A percentile compares a stretch with the other conserved stretches of the same genome.
Conservation (phyloP, 352 stramenopile species). For the Halophytophthora batemanensis region DNA sequence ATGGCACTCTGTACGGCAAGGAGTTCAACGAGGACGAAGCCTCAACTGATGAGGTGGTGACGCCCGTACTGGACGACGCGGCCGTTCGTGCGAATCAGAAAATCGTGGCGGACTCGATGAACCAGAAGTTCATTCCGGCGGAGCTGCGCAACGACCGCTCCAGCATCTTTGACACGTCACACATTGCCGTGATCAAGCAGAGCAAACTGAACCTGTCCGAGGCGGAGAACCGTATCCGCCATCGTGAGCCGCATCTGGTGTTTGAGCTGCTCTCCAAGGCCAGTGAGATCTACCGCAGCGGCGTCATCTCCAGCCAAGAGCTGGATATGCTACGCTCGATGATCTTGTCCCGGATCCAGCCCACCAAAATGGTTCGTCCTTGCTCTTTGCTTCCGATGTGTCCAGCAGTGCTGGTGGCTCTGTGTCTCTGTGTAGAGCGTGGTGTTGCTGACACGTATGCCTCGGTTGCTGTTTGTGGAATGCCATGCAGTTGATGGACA, state of each 20-base stretch:
- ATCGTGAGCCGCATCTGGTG: conserved; percentile 78
- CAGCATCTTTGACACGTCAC: conserved; percentile 63
- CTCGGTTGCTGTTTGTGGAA: neutral
- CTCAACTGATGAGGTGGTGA: conserved; percentile 52
- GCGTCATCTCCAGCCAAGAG: conserved; percentile 78
- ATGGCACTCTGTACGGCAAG: conserved; percentile 81
- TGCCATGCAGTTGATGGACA: conserved; percentile 59
- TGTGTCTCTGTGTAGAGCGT: neutral
- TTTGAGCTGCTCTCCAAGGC: conserved; percentile 82
- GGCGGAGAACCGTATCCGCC: conserved; percentile 79
- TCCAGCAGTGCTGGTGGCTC: no score
- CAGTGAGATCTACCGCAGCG: conserved; percentile 79
- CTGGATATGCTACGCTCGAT: conserved; percentile 72
- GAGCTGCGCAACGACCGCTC: conserved; percentile 57
- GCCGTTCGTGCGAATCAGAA: conserved; percentile 63
- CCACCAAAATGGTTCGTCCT: conserved; percentile 69
- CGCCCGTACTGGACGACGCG: conserved; percentile 50
- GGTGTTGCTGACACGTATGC: no score
- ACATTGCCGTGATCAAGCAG: conserved; percentile 81
- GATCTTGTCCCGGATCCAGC: conserved; percentile 78
- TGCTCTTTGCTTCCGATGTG: no score
- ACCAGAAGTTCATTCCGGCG: conserved; percentile 71
- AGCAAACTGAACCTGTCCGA: conserved; percentile 79
- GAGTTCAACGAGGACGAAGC: conserved; percentile 60
- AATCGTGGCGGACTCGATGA: conserved; percentile 81